These are phyloP conservation scores for Nannochloropsis oceanica DNA, from an alignment of 108 stramenopile species.

Conservation along the genomic window DNA sequence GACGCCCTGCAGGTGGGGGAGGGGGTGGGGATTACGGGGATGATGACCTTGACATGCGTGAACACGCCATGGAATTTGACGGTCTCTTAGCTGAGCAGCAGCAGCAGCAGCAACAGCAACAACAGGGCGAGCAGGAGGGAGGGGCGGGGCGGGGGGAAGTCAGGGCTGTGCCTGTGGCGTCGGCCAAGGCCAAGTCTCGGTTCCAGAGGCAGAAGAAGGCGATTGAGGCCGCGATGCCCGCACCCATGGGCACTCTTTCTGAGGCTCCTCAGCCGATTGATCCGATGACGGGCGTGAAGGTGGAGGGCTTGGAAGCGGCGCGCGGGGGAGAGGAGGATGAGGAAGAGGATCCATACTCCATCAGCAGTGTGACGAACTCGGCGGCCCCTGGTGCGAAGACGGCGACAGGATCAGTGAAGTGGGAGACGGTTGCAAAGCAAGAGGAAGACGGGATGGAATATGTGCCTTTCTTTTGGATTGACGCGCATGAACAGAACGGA, in stretches of 20 bases:
- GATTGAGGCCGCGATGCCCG: neutral
- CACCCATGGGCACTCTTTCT: neutral
- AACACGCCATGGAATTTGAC: neutral
- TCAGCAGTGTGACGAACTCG: neutral
- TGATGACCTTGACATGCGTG: neutral
- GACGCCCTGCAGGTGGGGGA: neutral
- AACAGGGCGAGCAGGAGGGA: neutral
- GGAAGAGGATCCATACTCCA: neutral
- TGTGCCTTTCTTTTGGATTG: constrained; percentile 82
- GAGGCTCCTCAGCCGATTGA: neutral
- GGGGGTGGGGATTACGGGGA: too few relatives aligned
- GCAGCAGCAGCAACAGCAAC: neutral
- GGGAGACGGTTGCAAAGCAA: constrained; percentile 2
- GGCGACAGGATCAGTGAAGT: constrained; percentile 8
- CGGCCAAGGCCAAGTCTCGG: neutral
- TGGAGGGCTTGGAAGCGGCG: neutral
- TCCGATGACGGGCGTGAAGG: neutral
- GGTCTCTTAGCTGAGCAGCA: neutral
- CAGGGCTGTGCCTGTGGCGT: neutral
- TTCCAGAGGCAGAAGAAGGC: neutral
- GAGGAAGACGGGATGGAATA: constrained; percentile 31
- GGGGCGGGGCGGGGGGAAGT: neutral
- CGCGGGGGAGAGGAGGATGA: neutral
- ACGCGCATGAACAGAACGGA: constrained; percentile 79
- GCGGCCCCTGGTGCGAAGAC: neutral